Evolutionary conservation across 2,329 filamentous ascomycete species (phyloP).

Genomic region (Keithomyces neogunnii): DNA sequence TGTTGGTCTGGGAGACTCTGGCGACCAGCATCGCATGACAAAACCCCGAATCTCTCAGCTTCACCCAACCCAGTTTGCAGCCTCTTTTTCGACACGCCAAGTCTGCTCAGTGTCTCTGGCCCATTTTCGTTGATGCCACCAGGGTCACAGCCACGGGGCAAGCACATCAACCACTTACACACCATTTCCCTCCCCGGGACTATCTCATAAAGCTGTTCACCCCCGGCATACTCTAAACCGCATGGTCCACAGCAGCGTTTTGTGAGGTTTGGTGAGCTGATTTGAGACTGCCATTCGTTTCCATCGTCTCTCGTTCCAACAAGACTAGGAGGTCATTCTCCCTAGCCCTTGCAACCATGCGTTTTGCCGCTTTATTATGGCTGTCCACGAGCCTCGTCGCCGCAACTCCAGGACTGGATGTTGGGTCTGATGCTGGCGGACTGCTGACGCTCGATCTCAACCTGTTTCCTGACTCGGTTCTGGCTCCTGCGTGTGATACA

Average conservation of each 20-base stretch:
- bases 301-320: background rate
- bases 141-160: background rate
- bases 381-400: background rate
- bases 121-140: background rate
- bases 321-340: too few relatives aligned
- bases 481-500: background rate
- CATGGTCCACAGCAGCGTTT: background rate
- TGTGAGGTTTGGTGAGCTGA: background rate
- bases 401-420: background rate
- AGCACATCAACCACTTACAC: background rate
- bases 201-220: background rate
- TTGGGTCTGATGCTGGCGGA: background rate
- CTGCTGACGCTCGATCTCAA: background rate
- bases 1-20: background rate
- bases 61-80: background rate
- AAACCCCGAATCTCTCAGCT: background rate
- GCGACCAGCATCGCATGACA: background rate
- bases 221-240: background rate
- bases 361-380: background rate
- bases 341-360: background rate
- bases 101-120: too few relatives aligned
- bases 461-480: conserved; percentile 2
- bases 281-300: too few relatives aligned
- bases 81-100: too few relatives aligned
- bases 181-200: background rate